These are phyloP conservation scores for Sanghuangporus baumii DNA, from an alignment of 1,284 basidiomycete species.

Conservation along the genomic window DNA sequence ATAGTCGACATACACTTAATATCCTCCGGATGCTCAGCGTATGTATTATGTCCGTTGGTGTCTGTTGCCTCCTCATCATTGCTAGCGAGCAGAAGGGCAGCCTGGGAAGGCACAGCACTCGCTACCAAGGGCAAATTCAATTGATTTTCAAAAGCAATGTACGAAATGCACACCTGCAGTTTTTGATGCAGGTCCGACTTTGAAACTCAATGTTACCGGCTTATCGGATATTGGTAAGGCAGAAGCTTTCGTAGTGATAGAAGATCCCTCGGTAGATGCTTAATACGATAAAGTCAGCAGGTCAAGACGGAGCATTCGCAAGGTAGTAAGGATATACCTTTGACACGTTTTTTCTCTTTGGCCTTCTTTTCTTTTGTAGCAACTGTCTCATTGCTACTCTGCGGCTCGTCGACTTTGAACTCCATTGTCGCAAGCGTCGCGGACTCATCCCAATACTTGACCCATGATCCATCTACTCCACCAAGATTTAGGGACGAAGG, in stretches of 20 bases:
- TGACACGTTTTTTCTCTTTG: slow-evolving; percentile 43
- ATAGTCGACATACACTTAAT: slow-evolving; percentile 17
- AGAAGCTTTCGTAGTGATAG: slow-evolving; percentile 45
- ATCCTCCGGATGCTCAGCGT: slow-evolving; percentile 28
- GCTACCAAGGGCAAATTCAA: slow-evolving; percentile 6
- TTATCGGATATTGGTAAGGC: slow-evolving; percentile 67
- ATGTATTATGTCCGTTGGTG: slow-evolving; percentile 26
- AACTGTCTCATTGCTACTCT: slow-evolving; percentile 30
- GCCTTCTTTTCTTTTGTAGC: slow-evolving; percentile 54
- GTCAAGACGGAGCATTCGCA: slow-evolving; percentile 18
- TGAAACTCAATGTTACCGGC: slow-evolving; percentile 71
- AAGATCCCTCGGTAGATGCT: slow-evolving; percentile 19
- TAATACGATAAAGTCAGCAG: background rate
- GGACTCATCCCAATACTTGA: slow-evolving; percentile 79
- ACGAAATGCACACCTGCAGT: background rate
- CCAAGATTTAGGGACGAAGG: slow-evolving; percentile 59
- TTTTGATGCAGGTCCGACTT: slow-evolving; percentile 29
- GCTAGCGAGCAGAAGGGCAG: slow-evolving; percentile 39
- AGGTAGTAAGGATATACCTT: slow-evolving; percentile 5
- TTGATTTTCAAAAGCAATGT: background rate
- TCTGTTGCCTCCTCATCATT: slow-evolving; percentile 36
- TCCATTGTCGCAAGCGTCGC: slow-evolving; percentile 67
- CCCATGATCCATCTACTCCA: slow-evolving; percentile 64
- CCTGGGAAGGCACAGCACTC: slow-evolving; percentile 24
- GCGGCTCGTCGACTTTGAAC: slow-evolving; percentile 70